A percentile compares a stretch with the other conserved stretches of the same genome.
phyloP scores from a whole-genome alignment of 345 rosid species.

The Salix udensis region DNA sequence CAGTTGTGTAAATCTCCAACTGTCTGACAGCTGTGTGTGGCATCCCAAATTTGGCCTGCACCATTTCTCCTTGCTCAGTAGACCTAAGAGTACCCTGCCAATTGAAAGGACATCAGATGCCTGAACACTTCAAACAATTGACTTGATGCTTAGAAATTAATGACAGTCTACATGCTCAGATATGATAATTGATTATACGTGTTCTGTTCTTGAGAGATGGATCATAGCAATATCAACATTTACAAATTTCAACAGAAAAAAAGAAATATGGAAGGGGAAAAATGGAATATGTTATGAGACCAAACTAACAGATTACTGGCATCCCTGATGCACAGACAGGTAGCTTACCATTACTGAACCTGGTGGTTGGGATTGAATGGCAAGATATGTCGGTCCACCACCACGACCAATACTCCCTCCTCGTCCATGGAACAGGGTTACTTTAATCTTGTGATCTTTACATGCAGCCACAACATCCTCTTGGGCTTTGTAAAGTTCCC shows the following conservation, averaged over 20 bases:
- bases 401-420: conserved; percentile 99
- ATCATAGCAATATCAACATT: background rate
- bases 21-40: conserved; percentile 90
- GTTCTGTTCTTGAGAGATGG: background rate
- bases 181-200: background rate
- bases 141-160: background rate
- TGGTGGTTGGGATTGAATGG: conserved; percentile 97
- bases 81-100: conserved; percentile 88
- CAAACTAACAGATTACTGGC: background rate
- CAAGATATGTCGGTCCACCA: conserved; percentile 95
- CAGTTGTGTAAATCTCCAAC: conserved; percentile 91
- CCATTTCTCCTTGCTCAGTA: conserved; percentile 99
- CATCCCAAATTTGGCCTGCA: conserved; percentile 95
- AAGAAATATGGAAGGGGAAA: background rate
- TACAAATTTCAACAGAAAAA: background rate
- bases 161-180: background rate
- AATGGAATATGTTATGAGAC: background rate
- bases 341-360: conserved; percentile 93
- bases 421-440: conserved; percentile 93
- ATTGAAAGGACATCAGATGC: background rate
- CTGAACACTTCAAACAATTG: background rate
- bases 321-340: background rate
- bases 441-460: conserved; percentile 78
- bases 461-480: conserved; percentile 97
- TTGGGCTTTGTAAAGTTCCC: conserved; percentile 99